Conservation (phyloP, 257 asterid species). For the Gentiana straminea region DNA sequence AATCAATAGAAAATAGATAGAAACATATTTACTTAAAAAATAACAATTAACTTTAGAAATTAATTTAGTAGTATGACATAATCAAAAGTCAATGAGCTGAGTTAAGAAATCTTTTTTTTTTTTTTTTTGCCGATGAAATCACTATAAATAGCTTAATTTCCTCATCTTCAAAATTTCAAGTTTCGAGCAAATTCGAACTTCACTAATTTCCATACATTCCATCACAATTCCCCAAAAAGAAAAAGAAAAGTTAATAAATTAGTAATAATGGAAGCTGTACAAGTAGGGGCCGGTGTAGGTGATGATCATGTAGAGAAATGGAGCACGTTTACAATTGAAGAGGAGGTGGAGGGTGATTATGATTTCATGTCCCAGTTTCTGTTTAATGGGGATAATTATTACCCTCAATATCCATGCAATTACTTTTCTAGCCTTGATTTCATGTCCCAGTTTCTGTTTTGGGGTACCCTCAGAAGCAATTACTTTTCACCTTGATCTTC, state of each 20-base stretch:
- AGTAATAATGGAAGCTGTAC: conserved; percentile 32
- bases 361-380: conserved; percentile 50
- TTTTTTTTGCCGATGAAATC: not conserved
- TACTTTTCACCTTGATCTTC: conserved; percentile 12
- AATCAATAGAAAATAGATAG: no score
- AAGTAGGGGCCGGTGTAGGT: conserved; percentile 14
- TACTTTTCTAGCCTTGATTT: conserved; percentile 12
- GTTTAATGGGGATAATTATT: no score
- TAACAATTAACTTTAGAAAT: no score
- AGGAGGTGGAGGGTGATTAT: conserved; percentile 7
- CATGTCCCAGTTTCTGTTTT: conserved; percentile 34
- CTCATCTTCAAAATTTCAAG: conserved; percentile 5
- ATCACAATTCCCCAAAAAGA: no score
- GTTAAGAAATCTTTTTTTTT: not conserved
- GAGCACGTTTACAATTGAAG: conserved; percentile 31
- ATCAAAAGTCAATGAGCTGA: no score
- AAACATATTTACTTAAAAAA: no score
- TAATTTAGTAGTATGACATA: no score
- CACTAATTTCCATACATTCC: no score
- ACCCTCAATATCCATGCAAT: not conserved
- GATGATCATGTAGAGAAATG: conserved; percentile 21
- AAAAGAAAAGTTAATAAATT: no score
- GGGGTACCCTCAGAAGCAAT: no score
- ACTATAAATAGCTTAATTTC: conserved; percentile 25
- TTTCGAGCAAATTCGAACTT: conserved; percentile 15